Percentiles rank a stretch among this genome's conserved stretches.
Conservation (phyloP, 1,139 yeast species). For the Kluyveromyces sp. region DNA sequence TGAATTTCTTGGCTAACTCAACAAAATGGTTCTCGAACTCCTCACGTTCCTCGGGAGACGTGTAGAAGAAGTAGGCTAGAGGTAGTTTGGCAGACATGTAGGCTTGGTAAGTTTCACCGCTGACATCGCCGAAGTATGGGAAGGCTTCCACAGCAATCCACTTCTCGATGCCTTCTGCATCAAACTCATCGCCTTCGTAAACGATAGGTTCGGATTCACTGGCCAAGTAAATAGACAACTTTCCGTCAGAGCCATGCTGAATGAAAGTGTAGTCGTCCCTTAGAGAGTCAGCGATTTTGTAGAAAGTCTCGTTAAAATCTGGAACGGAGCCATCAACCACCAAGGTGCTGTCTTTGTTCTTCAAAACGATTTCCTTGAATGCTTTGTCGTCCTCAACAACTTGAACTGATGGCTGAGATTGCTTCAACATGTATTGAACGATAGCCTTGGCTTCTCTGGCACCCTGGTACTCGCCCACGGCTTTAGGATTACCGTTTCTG, state of each 20-base stretch:
- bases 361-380: conserved; percentile 37
- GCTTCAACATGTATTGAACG: conserved; percentile 71
- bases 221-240: conserved; percentile 24
- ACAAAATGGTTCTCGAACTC: conserved; percentile 46
- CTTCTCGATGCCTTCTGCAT: conserved; percentile 36
- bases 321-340: conserved; percentile 24
- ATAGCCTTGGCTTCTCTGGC: conserved; percentile 79
- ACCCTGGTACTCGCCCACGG: conserved; percentile 64
- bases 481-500: conserved; percentile 47
- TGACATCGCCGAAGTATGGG: conserved; percentile 88
- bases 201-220: conserved; percentile 37
- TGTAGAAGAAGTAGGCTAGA: conserved; percentile 82
- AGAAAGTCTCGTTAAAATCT: conserved; percentile 22
- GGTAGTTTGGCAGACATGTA: conserved; percentile 74
- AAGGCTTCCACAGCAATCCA: conserved; percentile 66
- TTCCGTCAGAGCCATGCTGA: conserved; percentile 37
- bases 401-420: conserved; percentile 74
- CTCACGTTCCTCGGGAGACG: conserved; percentile 57
- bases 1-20: conserved; percentile 62
- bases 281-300: conserved; percentile 30
- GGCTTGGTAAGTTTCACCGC: conserved; percentile 68
- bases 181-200: conserved; percentile 36
- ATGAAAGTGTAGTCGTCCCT: conserved; percentile 58
- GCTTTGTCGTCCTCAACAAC: conserved; percentile 45
- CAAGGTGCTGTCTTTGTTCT: conserved; percentile 14